phyloP scores from a whole-genome alignment of 2,329 filamentous ascomycete species.

The Waltergamsia citrina region DNA sequence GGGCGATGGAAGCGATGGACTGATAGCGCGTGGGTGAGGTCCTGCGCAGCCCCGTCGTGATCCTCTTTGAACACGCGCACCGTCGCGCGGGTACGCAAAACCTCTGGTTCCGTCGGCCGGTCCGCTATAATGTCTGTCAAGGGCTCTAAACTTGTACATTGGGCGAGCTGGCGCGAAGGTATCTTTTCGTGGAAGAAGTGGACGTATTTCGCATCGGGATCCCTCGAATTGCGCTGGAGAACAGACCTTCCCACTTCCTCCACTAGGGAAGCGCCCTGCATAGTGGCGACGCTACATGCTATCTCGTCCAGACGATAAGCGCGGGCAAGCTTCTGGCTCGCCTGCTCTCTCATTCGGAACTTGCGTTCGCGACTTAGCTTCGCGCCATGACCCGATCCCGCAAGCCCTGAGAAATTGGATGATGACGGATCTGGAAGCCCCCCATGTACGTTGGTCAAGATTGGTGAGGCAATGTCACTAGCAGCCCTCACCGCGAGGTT shows the following conservation, averaged over 20 bases:
- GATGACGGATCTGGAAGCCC: constrained; percentile 11
- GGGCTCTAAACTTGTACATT: constrained; percentile 58
- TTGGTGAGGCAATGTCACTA: constrained; percentile 59
- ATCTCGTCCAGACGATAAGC: constrained; percentile 80
- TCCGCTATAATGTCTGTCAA: constrained; percentile 60
- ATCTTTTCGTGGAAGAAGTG: constrained; percentile 92
- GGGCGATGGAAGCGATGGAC: constrained; percentile 42
- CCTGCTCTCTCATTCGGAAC: constrained; percentile 72
- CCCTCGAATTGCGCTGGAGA: constrained; percentile 56
- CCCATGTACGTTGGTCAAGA: constrained; percentile 46
- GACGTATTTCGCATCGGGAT: constrained; percentile 75
- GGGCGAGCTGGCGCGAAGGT: constrained; percentile 61
- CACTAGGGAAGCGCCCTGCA: constrained; percentile 70
- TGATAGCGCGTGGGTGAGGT: constrained; percentile 59
- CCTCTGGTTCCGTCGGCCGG: constrained; percentile 53
- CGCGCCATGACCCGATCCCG: constrained; percentile 45
- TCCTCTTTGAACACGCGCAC: constrained; percentile 71
- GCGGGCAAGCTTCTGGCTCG: constrained; percentile 65
- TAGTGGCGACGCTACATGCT: constrained; percentile 71
- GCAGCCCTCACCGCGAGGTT: constrained; percentile 69
- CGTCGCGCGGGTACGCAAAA: constrained; percentile 63
- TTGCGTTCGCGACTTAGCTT: constrained; percentile 69
- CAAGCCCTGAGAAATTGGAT: constrained; percentile 11
- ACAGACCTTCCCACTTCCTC: constrained; percentile 70
- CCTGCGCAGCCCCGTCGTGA: constrained; percentile 56